A percentile compares a stretch with the other conserved stretches of the same genome.
These are phyloP conservation scores for Pseudogymnoascus sp. DNA, from an alignment of 2,329 filamentous ascomycete species.

Conservation along the genomic window DNA sequence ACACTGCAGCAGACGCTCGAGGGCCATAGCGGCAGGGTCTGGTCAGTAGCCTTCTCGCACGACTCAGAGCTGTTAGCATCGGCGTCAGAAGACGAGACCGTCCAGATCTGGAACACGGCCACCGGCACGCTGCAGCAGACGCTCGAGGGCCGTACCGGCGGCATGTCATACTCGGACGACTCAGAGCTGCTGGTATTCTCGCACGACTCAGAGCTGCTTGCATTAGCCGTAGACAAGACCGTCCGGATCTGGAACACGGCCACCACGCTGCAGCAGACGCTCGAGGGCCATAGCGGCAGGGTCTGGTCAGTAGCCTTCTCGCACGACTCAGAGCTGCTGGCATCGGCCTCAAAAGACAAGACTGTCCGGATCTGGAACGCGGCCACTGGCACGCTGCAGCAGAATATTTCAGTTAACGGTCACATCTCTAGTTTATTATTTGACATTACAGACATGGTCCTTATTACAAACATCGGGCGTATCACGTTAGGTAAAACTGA, in stretches of 20 bases:
- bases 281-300: slow-evolving; percentile 13
- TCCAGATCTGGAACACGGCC: slow-evolving; percentile 11
- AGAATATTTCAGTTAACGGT: slow-evolving; percentile 15
- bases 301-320: slow-evolving; percentile 12
- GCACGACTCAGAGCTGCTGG: slow-evolving; percentile 10
- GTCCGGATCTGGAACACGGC: slow-evolving; percentile 15
- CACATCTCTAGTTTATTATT: slow-evolving; percentile 17
- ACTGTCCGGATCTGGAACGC: slow-evolving; percentile 12
- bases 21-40: too few species aligned
- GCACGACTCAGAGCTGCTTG: background rate
- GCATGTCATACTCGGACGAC: too few species aligned
- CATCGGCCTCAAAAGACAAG: background rate
- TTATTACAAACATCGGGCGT: slow-evolving; percentile 16
- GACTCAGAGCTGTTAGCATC: slow-evolving; percentile 9
- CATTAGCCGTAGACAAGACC: slow-evolving; percentile 5
- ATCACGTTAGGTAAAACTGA: slow-evolving; percentile 15
- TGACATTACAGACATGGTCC: slow-evolving; percentile 16
- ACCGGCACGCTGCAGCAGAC: background rate
- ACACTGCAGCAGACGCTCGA: slow-evolving; percentile 16
- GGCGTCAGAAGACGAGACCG: slow-evolving; percentile 4
- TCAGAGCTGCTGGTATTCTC: slow-evolving; percentile 12
- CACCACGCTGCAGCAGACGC: slow-evolving; percentile 14
- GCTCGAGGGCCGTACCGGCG: slow-evolving; percentile 1
- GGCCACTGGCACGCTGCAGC: slow-evolving; percentile 12
- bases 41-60: slow-evolving; percentile 12